These are phyloP conservation scores for Yarrowia keelungensis DNA, from an alignment of 805 yeast species.

Conservation along the genomic window DNA sequence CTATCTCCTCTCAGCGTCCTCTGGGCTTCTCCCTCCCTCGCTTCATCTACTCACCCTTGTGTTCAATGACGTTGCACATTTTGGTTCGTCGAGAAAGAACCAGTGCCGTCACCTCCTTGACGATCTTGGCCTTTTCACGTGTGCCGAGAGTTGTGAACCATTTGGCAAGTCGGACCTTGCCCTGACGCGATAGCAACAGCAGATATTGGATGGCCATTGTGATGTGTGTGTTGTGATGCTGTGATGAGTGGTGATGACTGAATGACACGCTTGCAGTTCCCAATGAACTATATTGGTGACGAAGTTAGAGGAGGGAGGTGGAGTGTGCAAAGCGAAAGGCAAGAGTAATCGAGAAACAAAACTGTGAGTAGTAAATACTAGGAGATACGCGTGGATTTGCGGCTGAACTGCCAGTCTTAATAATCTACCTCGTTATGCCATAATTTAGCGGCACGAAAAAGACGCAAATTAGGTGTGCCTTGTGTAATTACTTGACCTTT, in stretches of 20 bases:
- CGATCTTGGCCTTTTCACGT: constrained; percentile 83
- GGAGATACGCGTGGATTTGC: too few relatives aligned
- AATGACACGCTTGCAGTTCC: constrained; percentile 35
- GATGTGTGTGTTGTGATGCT: constrained; percentile 21
- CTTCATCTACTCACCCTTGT: constrained; percentile 56
- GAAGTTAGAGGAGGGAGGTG: not conserved
- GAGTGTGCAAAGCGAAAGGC: too few relatives aligned
- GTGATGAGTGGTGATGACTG: constrained; percentile 20
- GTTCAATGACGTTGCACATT: constrained; percentile 94
- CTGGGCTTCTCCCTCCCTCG: too few relatives aligned
- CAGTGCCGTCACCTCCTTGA: constrained; percentile 83
- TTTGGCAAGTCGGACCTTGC: constrained; percentile 89
- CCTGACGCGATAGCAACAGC: constrained; percentile 88
- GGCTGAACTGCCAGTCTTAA: too few relatives aligned
- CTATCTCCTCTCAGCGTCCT: too few relatives aligned
- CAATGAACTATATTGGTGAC: constrained; percentile 25
- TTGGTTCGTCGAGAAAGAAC: constrained; percentile 85
- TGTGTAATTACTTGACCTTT: too few relatives aligned
- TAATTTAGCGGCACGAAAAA: too few relatives aligned
- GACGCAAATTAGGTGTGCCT: too few relatives aligned
- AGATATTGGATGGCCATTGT: constrained; percentile 79
- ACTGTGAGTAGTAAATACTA: not conserved
- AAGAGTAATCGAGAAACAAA: not conserved
- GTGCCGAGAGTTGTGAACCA: constrained; percentile 89
- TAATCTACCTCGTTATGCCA: too few relatives aligned